A percentile compares a stretch with the other conserved stretches of the same genome.
Conservation (phyloP, 2,329 filamentous ascomycete species). For the Claviceps capensis region DNA sequence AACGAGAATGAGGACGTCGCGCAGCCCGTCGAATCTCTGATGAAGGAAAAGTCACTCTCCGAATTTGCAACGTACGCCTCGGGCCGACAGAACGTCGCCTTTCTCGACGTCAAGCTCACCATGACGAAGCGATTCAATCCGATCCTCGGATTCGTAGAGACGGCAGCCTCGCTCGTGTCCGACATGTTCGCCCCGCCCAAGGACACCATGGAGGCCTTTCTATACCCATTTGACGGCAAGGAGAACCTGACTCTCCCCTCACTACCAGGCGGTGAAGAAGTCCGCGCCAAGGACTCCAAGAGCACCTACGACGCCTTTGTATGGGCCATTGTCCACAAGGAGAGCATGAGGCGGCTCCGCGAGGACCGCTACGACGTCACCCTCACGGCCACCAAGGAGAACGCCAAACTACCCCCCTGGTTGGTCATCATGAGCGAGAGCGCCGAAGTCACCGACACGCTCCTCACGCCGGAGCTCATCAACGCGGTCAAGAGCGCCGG, state of each 20-base stretch:
- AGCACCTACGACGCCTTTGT: slow-evolving; percentile 80
- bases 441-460: slow-evolving; percentile 77
- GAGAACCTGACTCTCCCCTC: slow-evolving; percentile 65
- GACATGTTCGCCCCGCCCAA: slow-evolving; percentile 57
- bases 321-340: slow-evolving; percentile 92
- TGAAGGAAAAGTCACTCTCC: slow-evolving; percentile 79
- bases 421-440: slow-evolving; percentile 92
- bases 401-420: slow-evolving; percentile 79
- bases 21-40: slow-evolving; percentile 27
- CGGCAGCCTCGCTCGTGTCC: slow-evolving; percentile 58
- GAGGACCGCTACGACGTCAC: slow-evolving; percentile 92
- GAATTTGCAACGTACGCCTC: slow-evolving; percentile 83
- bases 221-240: slow-evolving; percentile 86
- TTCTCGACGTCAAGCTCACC: slow-evolving; percentile 71
- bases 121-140: slow-evolving; percentile 85
- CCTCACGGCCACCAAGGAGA: slow-evolving; percentile 85
- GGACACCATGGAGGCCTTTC: slow-evolving; percentile 62
- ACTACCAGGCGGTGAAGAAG: slow-evolving; percentile 42
- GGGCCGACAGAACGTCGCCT: slow-evolving; percentile 84
- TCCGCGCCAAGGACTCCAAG: slow-evolving; percentile 42
- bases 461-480: slow-evolving; percentile 80
- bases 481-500: slow-evolving; percentile 67
- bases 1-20: slow-evolving; percentile 14
- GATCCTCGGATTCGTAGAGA: slow-evolving; percentile 46
- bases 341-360: slow-evolving; percentile 75